Evolutionary conservation across 306 rosid genomes (phyloP).

Genomic region (Inga oerstediana): DNA sequence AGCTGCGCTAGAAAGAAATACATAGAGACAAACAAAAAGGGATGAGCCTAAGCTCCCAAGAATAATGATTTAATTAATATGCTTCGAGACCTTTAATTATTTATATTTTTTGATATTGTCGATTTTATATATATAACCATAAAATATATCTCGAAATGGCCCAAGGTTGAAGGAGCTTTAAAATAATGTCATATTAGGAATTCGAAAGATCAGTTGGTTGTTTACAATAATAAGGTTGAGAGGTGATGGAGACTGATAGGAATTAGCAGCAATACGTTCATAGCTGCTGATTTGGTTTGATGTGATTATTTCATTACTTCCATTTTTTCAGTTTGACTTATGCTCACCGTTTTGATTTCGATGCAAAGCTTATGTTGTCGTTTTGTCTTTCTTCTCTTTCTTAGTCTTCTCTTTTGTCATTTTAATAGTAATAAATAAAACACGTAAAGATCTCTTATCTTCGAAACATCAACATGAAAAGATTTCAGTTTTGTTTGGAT

Average conservation of each 20-base stretch:
- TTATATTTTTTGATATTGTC: neutral
- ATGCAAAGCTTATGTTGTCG: neutral
- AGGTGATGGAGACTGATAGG: neutral
- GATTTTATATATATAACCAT: neutral
- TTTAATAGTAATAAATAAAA: neutral
- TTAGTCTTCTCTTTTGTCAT: neutral
- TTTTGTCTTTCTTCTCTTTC: neutral
- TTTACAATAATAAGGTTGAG: neutral
- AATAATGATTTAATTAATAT: neutral
- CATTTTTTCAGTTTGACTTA: neutral
- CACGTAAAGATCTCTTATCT: neutral
- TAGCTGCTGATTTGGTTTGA: neutral
- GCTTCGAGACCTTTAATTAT: neutral
- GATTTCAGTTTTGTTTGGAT: too few relatives aligned
- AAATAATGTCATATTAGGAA: neutral
- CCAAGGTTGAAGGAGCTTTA: neutral
- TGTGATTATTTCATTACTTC: neutral
- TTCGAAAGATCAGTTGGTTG: neutral
- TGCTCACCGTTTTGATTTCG: neutral
- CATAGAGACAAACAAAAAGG: neutral
- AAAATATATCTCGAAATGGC: neutral
- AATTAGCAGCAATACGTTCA: neutral
- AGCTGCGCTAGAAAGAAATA: neutral
- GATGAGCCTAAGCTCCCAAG: neutral
- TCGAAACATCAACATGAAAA: neutral